Base-by-base conservation (phyloP, 352 stramenopile genomes). In the Blastocystis sp. region DNA sequence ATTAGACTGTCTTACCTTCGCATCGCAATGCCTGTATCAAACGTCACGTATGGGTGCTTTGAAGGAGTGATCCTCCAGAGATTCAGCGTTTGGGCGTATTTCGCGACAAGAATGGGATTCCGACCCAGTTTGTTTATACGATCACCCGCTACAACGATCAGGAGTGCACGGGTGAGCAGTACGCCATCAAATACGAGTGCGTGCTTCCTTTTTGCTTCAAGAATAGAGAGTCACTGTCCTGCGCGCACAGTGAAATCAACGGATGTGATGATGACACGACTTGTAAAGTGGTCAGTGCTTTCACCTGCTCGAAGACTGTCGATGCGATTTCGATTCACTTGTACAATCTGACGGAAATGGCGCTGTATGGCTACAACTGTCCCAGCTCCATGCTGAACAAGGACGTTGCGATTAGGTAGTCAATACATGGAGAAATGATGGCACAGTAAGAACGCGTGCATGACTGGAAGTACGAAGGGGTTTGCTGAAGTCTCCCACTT, bases 181-280 rank as follows among this genome's bases (percentile, higher is more conserved):
- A 62, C 43, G 28, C 40, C 17, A 21, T 81, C 14, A 38, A 48
- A 38, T 65, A 62, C 48, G 43, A 45, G 71, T 81, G 14, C 5
- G 7, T 1, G 11, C 10, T 65, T 52, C 28, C 21, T 62, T 64
- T 52, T 81, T 10, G 3, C 11, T 19, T 81, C 28, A 62, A 17
- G 2, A 9, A 1, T 81, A 81, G 71, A 48, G 71, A 81, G 43
- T 66, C 71, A n/a, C 28, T 81, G 3, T 81, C 48, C 11, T 81
- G 71, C 10, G n/a, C n/a, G 0, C 21, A 41, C 17, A 17, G 43
- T 62, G 28, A 45, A 28, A 81, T n/a, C n/a, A 66, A 38, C 52
- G 40, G 11, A 19, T 81, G 71, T 79, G 61, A 45, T 38, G 71
- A 52, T 66, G 38, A 65, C 56, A 66, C 43, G 5, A n/a, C 41